Base-by-base conservation (phyloP, 2,329 filamentous ascomycete genomes). In the Diatrype stigma region DNA sequence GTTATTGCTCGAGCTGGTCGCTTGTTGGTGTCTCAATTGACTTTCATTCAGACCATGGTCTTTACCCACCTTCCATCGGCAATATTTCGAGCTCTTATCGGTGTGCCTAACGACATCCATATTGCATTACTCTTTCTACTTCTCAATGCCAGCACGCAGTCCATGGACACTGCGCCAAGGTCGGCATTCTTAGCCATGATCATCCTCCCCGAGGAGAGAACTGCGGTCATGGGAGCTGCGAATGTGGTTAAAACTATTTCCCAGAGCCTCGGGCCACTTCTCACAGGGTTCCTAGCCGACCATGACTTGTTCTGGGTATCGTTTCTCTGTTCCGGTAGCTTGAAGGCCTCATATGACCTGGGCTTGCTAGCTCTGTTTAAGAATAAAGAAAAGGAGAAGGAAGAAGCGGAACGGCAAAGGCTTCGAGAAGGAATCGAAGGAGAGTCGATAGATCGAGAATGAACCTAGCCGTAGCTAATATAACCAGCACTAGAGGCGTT, bases 21-120 rank as follows among this genome's bases (percentile, higher is more conserved):
- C 55, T 58, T 55, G 22, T 52, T 54, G 19, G 21, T 16, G 14
- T 11, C 7, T 14, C 2, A 32, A 22, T 48, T 52, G 57, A 51
- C 6, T 50, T 4, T 17, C n/a, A n/a, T 16, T 1, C 54, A 83
- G 73, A 89, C 86, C 1, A 90, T 90, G 86, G 85, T 87, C 8
- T 87, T 88, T 61, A 89, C 86, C 0, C 86, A 90, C 58, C 72
- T 90, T 0, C 87, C 87, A 0, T 87, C 85, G 0, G 75, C 86
- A 7, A 67, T 89, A 23, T 85, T 84, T 56, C 75, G 89, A 1
- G 72, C 80, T 14, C 67, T 89, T 19, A 81, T 90, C 21, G 80
- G 83, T 0, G 60, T 85, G 1, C 82, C 84, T 0, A 66, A 71
- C 19, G 71, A 74, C 3, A 68, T 83, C 0, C 71, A 71, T 11